These are phyloP conservation scores for Russula griseocarnosa DNA, from an alignment of 768 basidiomycete genomes.

Conservation along the genomic window DNA sequence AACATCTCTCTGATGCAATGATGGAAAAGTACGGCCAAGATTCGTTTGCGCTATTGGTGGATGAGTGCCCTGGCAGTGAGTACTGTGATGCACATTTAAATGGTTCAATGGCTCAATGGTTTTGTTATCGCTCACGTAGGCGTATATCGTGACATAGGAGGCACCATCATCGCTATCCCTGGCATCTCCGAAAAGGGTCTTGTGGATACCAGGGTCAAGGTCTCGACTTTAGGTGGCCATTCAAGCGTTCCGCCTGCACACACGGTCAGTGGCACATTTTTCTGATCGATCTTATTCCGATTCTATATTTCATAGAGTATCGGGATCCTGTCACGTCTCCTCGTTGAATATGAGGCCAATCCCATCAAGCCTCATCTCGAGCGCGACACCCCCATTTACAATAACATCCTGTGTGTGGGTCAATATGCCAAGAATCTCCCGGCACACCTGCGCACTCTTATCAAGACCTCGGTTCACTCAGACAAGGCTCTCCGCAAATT, in stretches of 20 bases:
- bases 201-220: constrained; percentile 57
- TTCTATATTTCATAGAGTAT: too few relatives aligned
- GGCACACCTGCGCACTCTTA: constrained; percentile 31
- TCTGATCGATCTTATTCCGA: neutral
- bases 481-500: constrained; percentile 37
- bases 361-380: constrained; percentile 31
- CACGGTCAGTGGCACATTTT: constrained; percentile 47
- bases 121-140: constrained; percentile 34
- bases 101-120: too few relatives aligned
- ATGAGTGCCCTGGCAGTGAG: constrained; percentile 85
- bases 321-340: constrained; percentile 59
- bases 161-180: constrained; percentile 54
- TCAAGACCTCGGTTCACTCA: constrained; percentile 31
- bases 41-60: constrained; percentile 73
- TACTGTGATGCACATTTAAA: neutral
- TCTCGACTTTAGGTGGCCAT: constrained; percentile 74
- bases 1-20: constrained; percentile 45
- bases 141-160: constrained; percentile 49
- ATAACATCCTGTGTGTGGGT: constrained; percentile 42
- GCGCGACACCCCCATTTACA: constrained; percentile 36
- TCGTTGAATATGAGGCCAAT: constrained; percentile 24
- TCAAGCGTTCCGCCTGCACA: constrained; percentile 80
- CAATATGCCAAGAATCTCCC: constrained; percentile 41
- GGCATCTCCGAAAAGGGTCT: constrained; percentile 75
- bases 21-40: constrained; percentile 62